Conservation (phyloP, 169 alveolate genomes). For the Blepharisma undulans region DNA sequence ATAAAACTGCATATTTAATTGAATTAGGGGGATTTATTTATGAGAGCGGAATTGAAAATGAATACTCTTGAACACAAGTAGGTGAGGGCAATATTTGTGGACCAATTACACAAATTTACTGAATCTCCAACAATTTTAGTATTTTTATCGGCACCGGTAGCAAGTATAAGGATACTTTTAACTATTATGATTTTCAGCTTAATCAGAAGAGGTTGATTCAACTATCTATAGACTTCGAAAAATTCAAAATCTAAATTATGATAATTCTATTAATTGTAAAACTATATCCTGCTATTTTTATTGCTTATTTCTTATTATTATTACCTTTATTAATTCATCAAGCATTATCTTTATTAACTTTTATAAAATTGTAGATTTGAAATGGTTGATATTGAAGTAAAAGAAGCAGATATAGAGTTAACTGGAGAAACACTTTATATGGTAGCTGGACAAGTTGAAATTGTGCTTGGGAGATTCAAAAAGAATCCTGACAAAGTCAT, state of each 20-base stretch:
- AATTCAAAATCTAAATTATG: too few relatives aligned
- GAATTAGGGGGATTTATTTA: not conserved
- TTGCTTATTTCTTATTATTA: too few relatives aligned
- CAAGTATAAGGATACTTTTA: not conserved
- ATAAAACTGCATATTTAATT: not conserved
- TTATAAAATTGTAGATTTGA: not conserved
- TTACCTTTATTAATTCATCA: not conserved
- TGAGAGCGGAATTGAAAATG: not conserved
- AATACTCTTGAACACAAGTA: not conserved
- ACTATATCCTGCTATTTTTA: too few relatives aligned
- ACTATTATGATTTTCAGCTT: not conserved
- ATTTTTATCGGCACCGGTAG: not conserved
- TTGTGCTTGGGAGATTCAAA: not conserved
- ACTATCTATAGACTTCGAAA: not conserved
- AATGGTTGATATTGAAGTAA: not conserved
- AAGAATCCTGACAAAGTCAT: not conserved
- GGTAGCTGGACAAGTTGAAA: not conserved
- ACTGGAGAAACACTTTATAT: not conserved
- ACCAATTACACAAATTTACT: not conserved
- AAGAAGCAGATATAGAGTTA: not conserved
- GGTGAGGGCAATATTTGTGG: not conserved
- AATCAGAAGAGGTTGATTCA: not conserved
- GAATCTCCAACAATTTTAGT: not conserved
- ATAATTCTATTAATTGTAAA: too few relatives aligned
- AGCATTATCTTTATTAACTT: too few relatives aligned